Base-by-base conservation (phyloP, 2,329 filamentous ascomycete genomes). In the Didymella arachidicola region DNA sequence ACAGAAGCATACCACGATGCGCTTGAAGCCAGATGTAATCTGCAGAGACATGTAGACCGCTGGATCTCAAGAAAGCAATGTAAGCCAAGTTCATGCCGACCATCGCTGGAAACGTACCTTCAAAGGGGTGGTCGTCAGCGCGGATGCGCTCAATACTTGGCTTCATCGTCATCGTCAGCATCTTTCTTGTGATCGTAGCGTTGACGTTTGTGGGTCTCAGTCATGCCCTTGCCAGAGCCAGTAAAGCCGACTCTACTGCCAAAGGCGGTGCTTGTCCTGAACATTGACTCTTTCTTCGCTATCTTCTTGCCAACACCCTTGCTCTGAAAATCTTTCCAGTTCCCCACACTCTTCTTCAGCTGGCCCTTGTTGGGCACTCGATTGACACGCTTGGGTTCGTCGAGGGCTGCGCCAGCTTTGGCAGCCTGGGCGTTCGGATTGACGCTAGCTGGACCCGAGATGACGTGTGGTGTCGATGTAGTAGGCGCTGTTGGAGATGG, bases 281-380 rank as follows among this genome's bases (percentile, higher is more conserved):
- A 97, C 93, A 97, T 97, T 83, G 92, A 96, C 47, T 97, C 92
- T 79, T 97, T 97, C 81, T 94, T 94, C 73, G 92, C 93, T n/a
- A 81, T 79, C 59, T 81, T 76, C 72, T 87, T 88, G 59, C 70
- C 68, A n/a, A 69, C 75, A 12, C 83, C 82, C 77, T 96, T 97
- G 72, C 84, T 83, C 65, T 88, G 90, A 77, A 97, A 99, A 64
- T 96, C 91, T 75, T 97, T 90, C 95, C 95, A 99, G 75, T 95
- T 97, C 72, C 81, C 91, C 82, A 97, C 96, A 72, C 90, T 89
- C 63, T 88, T 91, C 80, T 98, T 94, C 25, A 98, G 84, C 74
- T 96, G 92, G 77, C 93, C 95, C 61, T 89, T 95, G 70, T 94
- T 94, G 80, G 96, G 97, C 58, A 94, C 86, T 77, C 87, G 87